Conservation (phyloP, 164 flowering plant species). For the Annona squamosa region DNA sequence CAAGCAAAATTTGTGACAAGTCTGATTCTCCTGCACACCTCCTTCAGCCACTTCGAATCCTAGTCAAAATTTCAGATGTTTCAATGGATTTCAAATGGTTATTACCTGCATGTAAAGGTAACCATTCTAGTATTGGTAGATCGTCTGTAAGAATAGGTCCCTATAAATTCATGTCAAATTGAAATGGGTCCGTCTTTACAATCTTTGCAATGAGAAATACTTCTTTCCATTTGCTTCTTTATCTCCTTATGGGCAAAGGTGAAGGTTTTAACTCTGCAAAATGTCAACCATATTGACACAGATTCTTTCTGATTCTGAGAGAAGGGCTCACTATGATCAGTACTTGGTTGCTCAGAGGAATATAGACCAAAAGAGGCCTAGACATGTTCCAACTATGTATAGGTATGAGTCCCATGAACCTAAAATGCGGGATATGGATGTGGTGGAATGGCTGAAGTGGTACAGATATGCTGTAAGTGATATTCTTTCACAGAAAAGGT, state of each 20-base stretch:
- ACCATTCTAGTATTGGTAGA: too few relatives aligned
- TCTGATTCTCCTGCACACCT: too few relatives aligned
- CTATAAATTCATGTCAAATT: too few relatives aligned
- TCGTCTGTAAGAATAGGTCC: too few relatives aligned
- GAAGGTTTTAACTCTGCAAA: background rate
- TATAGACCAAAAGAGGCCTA: constrained; percentile 24
- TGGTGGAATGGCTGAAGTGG: constrained; percentile 87
- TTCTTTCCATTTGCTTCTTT: too few relatives aligned
- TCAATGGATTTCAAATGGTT: too few relatives aligned
- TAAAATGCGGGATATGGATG: constrained; percentile 55
- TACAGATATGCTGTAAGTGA: constrained; percentile 69
- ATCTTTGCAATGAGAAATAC: too few relatives aligned
- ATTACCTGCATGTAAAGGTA: too few relatives aligned
- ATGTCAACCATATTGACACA: constrained; percentile 25
- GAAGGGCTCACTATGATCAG: constrained; percentile 70
- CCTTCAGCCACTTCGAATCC: too few relatives aligned
- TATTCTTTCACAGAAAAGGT: constrained; percentile 53
- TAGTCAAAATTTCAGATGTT: too few relatives aligned
- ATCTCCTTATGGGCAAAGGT: background rate
- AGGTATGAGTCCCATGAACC: constrained; percentile 30
- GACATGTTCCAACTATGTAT: constrained; percentile 29
- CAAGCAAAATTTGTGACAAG: too few relatives aligned
- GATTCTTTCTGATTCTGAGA: constrained; percentile 83
- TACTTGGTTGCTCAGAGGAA: constrained; percentile 53
- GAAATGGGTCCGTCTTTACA: too few relatives aligned